A percentile compares a stretch with the other conserved stretches of the same genome.
Conservation (phyloP, 2,329 filamentous ascomycete genomes). For the Xylariaceae sp. region DNA sequence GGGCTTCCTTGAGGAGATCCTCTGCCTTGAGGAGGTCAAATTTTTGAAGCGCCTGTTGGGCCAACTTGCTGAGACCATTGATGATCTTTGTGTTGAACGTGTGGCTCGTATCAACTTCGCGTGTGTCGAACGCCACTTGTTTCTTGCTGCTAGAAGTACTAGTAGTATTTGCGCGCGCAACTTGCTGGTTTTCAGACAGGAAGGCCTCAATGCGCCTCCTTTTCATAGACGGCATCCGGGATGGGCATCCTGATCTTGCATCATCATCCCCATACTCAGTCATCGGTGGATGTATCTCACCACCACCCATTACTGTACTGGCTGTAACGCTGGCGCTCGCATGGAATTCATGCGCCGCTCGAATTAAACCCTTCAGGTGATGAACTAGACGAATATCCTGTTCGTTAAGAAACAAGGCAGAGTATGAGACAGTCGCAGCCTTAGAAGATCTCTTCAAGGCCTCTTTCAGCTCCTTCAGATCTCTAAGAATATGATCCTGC, state of each 20-base stretch:
- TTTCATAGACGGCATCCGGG: conserved; percentile 16
- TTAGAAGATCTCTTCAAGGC: conserved; percentile 18
- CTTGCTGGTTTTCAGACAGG: conserved; percentile 9
- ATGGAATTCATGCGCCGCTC: conserved; percentile 19
- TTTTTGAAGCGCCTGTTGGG: conserved; percentile 16
- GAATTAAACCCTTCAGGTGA: conserved; percentile 15
- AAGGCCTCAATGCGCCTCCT: conserved; percentile 16
- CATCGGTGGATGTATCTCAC: conserved; percentile 11
- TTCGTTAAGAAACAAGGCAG: conserved; percentile 16
- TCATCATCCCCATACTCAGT: conserved; percentile 18
- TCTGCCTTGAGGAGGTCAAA: conserved; percentile 16
- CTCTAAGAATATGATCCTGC: conserved; percentile 17
- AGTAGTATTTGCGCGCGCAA: conserved; percentile 1
- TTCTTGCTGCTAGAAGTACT: not conserved
- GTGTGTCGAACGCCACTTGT: not conserved
- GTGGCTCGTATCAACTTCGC: conserved; percentile 5
- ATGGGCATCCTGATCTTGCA: conserved; percentile 7
- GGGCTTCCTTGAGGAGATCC: conserved; percentile 13
- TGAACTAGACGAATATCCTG: conserved; percentile 15
- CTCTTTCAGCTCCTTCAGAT: conserved; percentile 18
- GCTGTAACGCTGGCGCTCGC: conserved; percentile 17
- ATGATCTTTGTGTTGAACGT: conserved; percentile 15
- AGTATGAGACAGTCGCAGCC: conserved; percentile 18
- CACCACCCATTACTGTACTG: conserved; percentile 13
- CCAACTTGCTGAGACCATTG: conserved; percentile 17